Evolutionary conservation across 1,139 yeast species (phyloP), one percentile per base, ranked within the genome.

Genomic region (Candida neerlandica): DNA sequence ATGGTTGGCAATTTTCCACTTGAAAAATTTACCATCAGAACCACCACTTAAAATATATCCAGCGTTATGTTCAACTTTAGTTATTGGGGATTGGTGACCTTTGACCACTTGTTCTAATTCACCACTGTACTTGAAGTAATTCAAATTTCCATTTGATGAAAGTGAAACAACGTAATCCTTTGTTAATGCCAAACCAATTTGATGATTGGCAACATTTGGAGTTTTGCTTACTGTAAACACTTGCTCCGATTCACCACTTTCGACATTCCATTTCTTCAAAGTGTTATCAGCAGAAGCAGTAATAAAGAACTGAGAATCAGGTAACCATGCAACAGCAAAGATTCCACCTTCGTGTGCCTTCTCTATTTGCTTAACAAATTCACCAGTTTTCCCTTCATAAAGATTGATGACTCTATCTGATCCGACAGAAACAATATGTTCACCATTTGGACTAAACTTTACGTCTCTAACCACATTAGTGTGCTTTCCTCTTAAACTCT

Each of bases 381-480:
- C 96, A 39, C 98, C 98, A 10, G 90, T 81, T 60, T 86, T 85
- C 33, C 97, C 98, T 56, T 94, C 96, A 64, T 89, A 94, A 12
- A 92, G 66, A 38, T 81, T 88, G 51, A 90, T 82, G 46, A 77
- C 71, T 58, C 96, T 80, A 68, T 94, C 99, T 21, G 95, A 82
- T 15, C 98, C 97, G 4, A 86, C 97, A 56, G 90, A 80, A n/a
- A 86, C 86, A 19, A 89, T 77, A 63, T 74, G 78, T 46, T 78
- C 78, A 23, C 92, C 92, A 58, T 85, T 86, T 23, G 96, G 94
- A 5, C 96, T 85, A 63, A 86, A 94, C 59, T 81, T 79, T 15
- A 91, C 95, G 60, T 86, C 97, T 58, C 90, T 79, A 23, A 89
- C 83, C 57, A 90, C 86, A 62, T 89, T 90, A 19, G 84, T 74